Conservation (phyloP, 345 rosid species). For the Corymbia maculata region DNA sequence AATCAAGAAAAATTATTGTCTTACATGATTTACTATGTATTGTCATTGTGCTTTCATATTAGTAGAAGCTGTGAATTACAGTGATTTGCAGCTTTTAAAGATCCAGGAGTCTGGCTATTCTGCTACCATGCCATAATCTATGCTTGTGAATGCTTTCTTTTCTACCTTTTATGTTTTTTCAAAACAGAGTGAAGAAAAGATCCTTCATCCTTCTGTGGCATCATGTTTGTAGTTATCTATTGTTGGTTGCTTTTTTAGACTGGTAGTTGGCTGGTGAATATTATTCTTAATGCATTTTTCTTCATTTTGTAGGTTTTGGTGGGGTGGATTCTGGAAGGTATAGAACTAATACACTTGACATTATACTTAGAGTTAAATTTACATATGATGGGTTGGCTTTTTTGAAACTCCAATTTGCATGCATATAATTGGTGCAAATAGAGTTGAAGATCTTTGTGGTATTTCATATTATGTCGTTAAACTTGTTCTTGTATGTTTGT, state of each 20-base stretch:
- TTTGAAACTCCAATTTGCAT: not conserved
- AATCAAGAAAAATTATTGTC: not conserved
- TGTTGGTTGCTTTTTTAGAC: not conserved
- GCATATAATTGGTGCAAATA: not conserved
- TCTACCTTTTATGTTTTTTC: not conserved
- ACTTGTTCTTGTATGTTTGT: not conserved
- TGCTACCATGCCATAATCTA: not conserved
- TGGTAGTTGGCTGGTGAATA: not conserved
- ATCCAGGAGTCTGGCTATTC: not conserved
- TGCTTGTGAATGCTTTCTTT: not conserved
- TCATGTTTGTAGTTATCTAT: not conserved
- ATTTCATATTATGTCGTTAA: not conserved
- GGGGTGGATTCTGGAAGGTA: slow-evolving; percentile 99
- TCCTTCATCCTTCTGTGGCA: not conserved
- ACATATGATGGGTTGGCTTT: not conserved
- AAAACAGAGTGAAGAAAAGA: not conserved
- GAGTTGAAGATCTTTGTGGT: not conserved
- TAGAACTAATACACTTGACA: not conserved
- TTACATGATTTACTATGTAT: not conserved
- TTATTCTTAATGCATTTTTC: not conserved
- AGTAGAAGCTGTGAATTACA: not conserved
- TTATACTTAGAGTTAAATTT: not conserved
- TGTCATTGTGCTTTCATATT: not conserved
- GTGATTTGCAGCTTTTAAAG: not conserved
- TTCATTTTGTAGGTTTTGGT: slow-evolving; percentile 75